phyloP scores from a whole-genome alignment of 108 stramenopile genomes.

The Cylindrotheca fusiformis region DNA sequence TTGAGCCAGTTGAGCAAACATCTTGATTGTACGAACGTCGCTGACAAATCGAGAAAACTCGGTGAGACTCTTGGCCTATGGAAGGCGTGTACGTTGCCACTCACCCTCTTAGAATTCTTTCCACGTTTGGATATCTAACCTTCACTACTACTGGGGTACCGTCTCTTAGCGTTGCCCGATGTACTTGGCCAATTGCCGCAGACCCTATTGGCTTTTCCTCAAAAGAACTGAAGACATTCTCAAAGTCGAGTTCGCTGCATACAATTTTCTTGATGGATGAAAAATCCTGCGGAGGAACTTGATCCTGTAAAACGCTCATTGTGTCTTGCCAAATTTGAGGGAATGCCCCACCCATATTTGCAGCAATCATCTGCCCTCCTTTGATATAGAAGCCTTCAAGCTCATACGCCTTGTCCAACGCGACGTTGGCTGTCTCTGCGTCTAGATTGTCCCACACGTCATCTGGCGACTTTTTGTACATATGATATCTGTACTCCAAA shows the following conservation, averaged over 20 bases:
- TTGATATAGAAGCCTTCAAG: slow-evolving; percentile 86
- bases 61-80: too few species aligned
- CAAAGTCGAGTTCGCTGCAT: slow-evolving; percentile 54
- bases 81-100: too few species aligned
- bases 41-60: too few species aligned
- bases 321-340: slow-evolving; percentile 82
- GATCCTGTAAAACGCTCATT: slow-evolving; percentile 80
- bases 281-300: slow-evolving; percentile 62
- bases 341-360: slow-evolving; percentile 84
- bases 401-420: slow-evolving; percentile 71
- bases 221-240: slow-evolving; percentile 60
- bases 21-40: slow-evolving; percentile 80
- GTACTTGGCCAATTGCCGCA: slow-evolving; percentile 86
- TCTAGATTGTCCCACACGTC: slow-evolving; percentile 70
- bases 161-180: slow-evolving; percentile 66
- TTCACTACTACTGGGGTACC: slow-evolving; percentile 75
- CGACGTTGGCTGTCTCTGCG: slow-evolving; percentile 43
- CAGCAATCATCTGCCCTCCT: slow-evolving; percentile 79
- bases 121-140: slow-evolving; percentile 80
- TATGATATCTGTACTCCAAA: slow-evolving; percentile 57
- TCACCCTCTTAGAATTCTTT: slow-evolving; percentile 58
- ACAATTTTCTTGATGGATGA: slow-evolving; percentile 60
- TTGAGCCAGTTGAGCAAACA: slow-evolving; percentile 82
- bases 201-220: slow-evolving; percentile 80
- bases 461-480: slow-evolving; percentile 51